A percentile compares a stretch with the other conserved stretches of the same genome.
These are phyloP conservation scores for Gaeumannomyces sp. DNA, from an alignment of 2,329 filamentous ascomycete genomes.

Conservation along the genomic window DNA sequence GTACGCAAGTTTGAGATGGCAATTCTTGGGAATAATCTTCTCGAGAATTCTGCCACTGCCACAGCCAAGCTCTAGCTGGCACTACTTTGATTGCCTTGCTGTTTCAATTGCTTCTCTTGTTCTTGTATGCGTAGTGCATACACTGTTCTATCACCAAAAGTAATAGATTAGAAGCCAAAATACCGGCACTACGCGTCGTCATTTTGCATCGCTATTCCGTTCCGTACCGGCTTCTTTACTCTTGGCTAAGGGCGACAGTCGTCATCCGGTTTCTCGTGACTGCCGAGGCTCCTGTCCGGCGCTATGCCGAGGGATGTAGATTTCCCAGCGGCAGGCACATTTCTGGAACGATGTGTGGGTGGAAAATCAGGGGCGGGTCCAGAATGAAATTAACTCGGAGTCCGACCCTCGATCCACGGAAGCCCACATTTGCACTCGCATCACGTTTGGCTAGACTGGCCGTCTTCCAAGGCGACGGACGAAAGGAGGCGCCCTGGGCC, in stretches of 20 bases:
- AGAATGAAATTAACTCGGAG: neutral
- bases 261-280: no score
- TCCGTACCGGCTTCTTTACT: neutral
- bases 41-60: constrained; percentile 40
- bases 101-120: neutral
- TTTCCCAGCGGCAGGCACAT: neutral
- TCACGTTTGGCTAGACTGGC: no score
- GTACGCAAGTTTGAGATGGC: constrained; percentile 62
- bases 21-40: constrained; percentile 45
- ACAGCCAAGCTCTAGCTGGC: constrained; percentile 36
- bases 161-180: neutral
- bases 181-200: no score
- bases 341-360: neutral
- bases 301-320: neutral
- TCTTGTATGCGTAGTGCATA: neutral
- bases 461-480: neutral
- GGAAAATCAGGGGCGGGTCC: neutral
- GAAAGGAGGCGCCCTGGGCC: no score
- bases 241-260: no score
- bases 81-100: neutral
- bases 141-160: neutral
- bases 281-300: neutral
- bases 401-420: no score
- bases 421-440: neutral
- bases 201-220: no score